A percentile compares a stretch with the other conserved stretches of the same genome.
These are phyloP conservation scores for Hypoxylon fuscum DNA, from an alignment of 495 filamentous ascomycete species.

Conservation along the genomic window DNA sequence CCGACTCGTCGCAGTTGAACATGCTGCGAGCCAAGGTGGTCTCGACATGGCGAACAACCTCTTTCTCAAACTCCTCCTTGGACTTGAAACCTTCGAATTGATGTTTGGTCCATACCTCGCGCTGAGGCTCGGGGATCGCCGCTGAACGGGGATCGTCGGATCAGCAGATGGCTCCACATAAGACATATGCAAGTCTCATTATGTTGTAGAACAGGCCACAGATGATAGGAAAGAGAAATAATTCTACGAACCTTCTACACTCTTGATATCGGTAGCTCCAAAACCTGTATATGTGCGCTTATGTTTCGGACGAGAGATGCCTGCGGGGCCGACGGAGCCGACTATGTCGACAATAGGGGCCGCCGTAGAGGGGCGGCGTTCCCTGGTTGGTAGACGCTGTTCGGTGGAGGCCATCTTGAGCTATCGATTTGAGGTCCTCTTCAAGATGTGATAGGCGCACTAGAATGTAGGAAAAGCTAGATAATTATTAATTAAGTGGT, in stretches of 20 bases:
- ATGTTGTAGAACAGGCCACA: not conserved
- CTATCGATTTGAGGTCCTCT: conserved; percentile 9
- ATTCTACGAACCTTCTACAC: conserved; percentile 73
- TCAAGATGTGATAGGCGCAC: not conserved
- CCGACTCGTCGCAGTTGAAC: conserved; percentile 97
- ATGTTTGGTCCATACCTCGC: conserved; percentile 88
- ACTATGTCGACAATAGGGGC: conserved; percentile 84
- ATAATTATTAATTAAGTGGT: not conserved
- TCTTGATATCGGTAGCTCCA: conserved; percentile 89
- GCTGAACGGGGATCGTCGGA: conserved; percentile 44
- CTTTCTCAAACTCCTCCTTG: conserved; percentile 74
- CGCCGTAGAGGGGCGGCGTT: conserved; percentile 77
- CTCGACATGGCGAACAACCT: conserved; percentile 92
- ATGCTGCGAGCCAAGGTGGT: conserved; percentile 95
- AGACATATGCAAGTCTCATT: conserved; percentile 44
- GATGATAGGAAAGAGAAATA: conserved; percentile 3
- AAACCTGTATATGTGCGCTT: conserved; percentile 94
- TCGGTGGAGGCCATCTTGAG: conserved; percentile 49
- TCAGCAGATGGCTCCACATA: conserved; percentile 28
- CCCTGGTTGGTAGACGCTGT: conserved; percentile 46
- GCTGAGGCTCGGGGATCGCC: conserved; percentile 85
- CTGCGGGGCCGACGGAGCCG: conserved; percentile 78
- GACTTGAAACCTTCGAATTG: conserved; percentile 73
- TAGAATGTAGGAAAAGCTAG: conserved; percentile 9
- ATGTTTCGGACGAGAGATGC: conserved; percentile 85